Evolutionary conservation across 2,329 filamentous ascomycete species (phyloP), one percentile per base, ranked within the genome.

Genomic region (Herpotrichia juniperi): DNA sequence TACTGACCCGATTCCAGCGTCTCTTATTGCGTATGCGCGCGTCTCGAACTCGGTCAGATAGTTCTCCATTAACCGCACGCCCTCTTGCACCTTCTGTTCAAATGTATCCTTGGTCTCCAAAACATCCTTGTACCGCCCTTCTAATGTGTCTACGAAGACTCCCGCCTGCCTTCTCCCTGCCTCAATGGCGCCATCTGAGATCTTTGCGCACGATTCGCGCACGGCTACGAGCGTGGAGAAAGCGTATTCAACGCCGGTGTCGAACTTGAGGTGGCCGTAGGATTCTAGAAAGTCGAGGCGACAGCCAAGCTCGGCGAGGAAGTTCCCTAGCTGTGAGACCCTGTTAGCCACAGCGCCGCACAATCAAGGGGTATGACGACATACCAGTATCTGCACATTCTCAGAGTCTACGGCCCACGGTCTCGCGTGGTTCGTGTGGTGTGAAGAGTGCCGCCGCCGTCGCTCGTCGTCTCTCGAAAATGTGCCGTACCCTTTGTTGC

Each of bases 91-190:
- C 77, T 97, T 97, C 64, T 96, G 92, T 66, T 94, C 91, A 63
- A 97, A 77, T 0, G 91, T 93, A 68, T 91, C 93, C 58, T 93
- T 91, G 2, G 89, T 90, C 14, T 84, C 87, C 58, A 99, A 76
- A 1, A 90, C 92, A 63, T 94, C 90, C 57, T 96, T 88, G 74
- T 97, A 99, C 58, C 90, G 84, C 24, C 83, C 83, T 73, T 99
- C 94, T 12, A 99, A 79, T 0, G 92, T 96, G 64, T 97, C 93
- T 28, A 99, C 91, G 78, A 97, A 87, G 52, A 97, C 85, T 58
- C 91, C 89, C 53, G 96, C 86, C 54, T 92, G 85, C 58, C 91
- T 86, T 46, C 90, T 87, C 19, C 94, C 93, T 31, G 90, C 90
- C 50, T 92, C 94, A 61, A 97, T 85, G 42, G 97, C 84, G 68